A percentile compares a stretch with the other conserved stretches of the same genome.
These are phyloP conservation scores for Colletotrichum sublineola DNA, from an alignment of 2,329 filamentous ascomycete genomes.

Conservation along the genomic window DNA sequence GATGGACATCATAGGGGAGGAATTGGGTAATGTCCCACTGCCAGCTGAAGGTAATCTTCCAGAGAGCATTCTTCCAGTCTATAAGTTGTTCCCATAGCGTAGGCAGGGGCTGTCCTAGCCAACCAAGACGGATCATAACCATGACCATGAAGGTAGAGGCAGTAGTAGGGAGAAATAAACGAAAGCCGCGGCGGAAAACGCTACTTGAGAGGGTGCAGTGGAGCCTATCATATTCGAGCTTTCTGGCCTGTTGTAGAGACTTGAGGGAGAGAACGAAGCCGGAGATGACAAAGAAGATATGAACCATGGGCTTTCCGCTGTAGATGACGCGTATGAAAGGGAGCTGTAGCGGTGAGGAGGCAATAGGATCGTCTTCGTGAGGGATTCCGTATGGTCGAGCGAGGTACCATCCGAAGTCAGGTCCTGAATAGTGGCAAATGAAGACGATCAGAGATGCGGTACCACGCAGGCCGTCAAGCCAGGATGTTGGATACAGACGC, in stretches of 20 bases:
- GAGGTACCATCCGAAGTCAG: constrained; percentile 52
- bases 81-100: constrained; percentile 46
- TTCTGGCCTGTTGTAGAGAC: constrained; percentile 57
- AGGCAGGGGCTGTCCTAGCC: constrained; percentile 46
- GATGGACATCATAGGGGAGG: constrained; percentile 56
- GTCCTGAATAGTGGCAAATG: constrained; percentile 61
- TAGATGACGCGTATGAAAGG: constrained; percentile 60
- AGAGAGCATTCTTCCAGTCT: constrained; percentile 47
- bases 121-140: constrained; percentile 50
- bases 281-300: constrained; percentile 66
- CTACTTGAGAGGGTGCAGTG: constrained; percentile 59
- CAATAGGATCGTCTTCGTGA: constrained; percentile 47
- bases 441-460: constrained; percentile 63
- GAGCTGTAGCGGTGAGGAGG: constrained; percentile 56
- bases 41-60: constrained; percentile 47
- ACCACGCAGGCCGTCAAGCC: constrained; percentile 64
- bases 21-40: constrained; percentile 47
- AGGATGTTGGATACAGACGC: constrained; percentile 57
- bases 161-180: constrained; percentile 61
- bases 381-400: constrained; percentile 52
- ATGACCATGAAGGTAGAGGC: constrained; percentile 58
- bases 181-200: constrained; percentile 61
- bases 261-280: constrained; percentile 62
- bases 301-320: constrained; percentile 63
- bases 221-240: constrained; percentile 53